phyloP scores from a whole-genome alignment of 202 grass and related monocot species.

The Carex arenaria region DNA sequence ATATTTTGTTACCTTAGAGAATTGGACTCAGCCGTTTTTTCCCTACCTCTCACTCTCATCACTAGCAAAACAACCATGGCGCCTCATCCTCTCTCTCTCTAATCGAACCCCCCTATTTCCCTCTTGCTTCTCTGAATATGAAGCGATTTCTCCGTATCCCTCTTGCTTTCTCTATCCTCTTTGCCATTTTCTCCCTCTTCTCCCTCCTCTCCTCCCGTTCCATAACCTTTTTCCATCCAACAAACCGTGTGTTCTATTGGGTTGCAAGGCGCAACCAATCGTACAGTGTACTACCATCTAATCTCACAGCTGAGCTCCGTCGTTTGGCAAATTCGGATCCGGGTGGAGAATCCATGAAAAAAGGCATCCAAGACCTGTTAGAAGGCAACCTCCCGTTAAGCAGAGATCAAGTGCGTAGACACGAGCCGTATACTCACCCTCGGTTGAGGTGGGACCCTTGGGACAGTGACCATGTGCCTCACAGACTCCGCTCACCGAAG shows the following conservation, averaged over 20 bases:
- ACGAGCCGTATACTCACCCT: not conserved
- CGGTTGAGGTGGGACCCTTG: not conserved
- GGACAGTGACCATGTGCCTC: constrained; percentile 23
- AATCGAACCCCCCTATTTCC: not conserved
- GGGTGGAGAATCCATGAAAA: constrained; percentile 6
- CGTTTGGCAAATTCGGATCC: constrained; percentile 17
- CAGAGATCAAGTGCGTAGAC: constrained; percentile 1
- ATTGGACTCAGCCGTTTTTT: not conserved
- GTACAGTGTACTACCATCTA: not conserved
- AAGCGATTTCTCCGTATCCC: constrained; percentile 15
- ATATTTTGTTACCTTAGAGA: too few species aligned
- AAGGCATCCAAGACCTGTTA: constrained; percentile 15
- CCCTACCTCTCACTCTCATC: not conserved
- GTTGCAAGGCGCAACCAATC: not conserved
- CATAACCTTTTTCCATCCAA: not conserved
- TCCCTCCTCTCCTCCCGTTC: constrained; percentile 7
- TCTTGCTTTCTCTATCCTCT: constrained; percentile 11
- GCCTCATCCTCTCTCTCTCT: not conserved
- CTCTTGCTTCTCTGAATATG: not conserved
- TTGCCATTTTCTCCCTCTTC: not conserved
- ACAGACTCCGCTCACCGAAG: constrained; percentile 15
- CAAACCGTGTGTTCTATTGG: not conserved
- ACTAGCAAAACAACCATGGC: not conserved
- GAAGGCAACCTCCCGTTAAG: constrained; percentile 16
- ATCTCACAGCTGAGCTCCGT: constrained; percentile 2